Evolutionary conservation across 306 rosid species (phyloP).

Genomic region (Cucurbita ficifolia): DNA sequence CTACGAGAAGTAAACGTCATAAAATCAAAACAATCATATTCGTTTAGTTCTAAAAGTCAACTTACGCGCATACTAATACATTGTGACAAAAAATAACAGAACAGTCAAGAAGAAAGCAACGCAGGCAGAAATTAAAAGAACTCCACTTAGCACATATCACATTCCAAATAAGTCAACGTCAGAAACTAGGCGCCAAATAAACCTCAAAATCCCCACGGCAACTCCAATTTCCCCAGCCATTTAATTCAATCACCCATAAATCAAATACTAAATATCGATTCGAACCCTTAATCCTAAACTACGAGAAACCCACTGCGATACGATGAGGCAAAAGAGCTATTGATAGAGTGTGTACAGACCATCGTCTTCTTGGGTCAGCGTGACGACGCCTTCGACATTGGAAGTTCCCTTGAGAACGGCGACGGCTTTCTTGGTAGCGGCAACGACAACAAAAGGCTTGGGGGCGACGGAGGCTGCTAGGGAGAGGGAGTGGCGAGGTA

Average conservation of each 20-base stretch:
- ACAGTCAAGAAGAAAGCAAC: not conserved
- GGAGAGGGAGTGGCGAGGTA: slow-evolving; percentile 22
- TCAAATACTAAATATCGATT: not conserved
- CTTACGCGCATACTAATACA: not conserved
- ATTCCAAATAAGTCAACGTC: not conserved
- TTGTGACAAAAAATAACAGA: not conserved
- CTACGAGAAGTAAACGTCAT: not conserved
- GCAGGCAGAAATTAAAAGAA: not conserved
- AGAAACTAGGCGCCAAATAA: not conserved
- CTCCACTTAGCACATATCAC: not conserved
- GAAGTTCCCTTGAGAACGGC: slow-evolving; percentile 61
- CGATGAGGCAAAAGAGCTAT: not conserved
- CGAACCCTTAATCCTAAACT: not conserved
- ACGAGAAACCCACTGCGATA: not conserved
- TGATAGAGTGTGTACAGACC: slow-evolving; percentile 16
- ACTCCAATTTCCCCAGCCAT: not conserved
- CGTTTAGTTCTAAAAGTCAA: not conserved
- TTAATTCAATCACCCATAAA: not conserved
- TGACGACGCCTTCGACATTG: slow-evolving; percentile 44
- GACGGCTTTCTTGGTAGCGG: slow-evolving; percentile 58
- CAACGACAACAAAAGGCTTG: slow-evolving; percentile 33
- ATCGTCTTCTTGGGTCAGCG: slow-evolving; percentile 37
- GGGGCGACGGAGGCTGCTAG: slow-evolving; percentile 27
- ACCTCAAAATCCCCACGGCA: not conserved
- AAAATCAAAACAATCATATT: not conserved